These are phyloP conservation scores for Entomortierella parvispora DNA, from an alignment of 192 early-diverging fungal genomes.

Conservation along the genomic window DNA sequence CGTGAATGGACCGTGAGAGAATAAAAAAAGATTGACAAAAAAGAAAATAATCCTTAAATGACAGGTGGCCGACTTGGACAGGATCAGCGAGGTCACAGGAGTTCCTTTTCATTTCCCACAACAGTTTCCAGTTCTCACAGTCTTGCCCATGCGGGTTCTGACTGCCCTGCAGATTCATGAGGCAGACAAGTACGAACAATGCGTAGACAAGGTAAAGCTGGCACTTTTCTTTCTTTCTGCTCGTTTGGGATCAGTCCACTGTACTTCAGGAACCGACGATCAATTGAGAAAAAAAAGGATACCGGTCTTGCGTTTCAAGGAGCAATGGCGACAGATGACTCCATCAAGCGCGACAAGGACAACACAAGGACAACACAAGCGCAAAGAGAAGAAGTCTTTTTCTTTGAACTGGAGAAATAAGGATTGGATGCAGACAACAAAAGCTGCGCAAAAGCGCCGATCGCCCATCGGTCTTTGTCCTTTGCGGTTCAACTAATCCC, in stretches of 20 bases:
- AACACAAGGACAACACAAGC: no score
- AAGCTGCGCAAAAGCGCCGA: background rate
- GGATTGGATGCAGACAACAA: background rate
- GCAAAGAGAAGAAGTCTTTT: no score
- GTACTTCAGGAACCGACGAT: background rate
- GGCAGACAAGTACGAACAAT: slow-evolving; percentile 33
- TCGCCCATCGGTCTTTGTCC: background rate
- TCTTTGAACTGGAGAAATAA: no score
- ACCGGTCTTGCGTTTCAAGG: no score
- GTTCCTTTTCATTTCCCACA: slow-evolving; percentile 31
- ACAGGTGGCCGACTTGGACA: slow-evolving; percentile 31
- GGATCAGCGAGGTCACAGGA: slow-evolving; percentile 35
- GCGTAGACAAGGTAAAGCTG: slow-evolving; percentile 46
- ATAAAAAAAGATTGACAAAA: background rate
- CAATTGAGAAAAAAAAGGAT: no score
- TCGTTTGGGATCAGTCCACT: background rate
- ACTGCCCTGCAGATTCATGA: slow-evolving; percentile 38
- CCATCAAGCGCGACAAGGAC: no score
- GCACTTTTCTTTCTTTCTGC: no score
- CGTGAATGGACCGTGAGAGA: slow-evolving; percentile 9
- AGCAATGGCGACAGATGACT: no score
- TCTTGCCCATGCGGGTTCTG: slow-evolving; percentile 48
- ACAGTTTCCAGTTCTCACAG: slow-evolving; percentile 32
- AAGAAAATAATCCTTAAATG: background rate
- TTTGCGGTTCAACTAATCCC: background rate